A percentile compares a stretch with the other conserved stretches of the same genome.
phyloP scores from a whole-genome alignment of 2,329 filamentous ascomycete genomes.

The Ceratocystis papillata region DNA sequence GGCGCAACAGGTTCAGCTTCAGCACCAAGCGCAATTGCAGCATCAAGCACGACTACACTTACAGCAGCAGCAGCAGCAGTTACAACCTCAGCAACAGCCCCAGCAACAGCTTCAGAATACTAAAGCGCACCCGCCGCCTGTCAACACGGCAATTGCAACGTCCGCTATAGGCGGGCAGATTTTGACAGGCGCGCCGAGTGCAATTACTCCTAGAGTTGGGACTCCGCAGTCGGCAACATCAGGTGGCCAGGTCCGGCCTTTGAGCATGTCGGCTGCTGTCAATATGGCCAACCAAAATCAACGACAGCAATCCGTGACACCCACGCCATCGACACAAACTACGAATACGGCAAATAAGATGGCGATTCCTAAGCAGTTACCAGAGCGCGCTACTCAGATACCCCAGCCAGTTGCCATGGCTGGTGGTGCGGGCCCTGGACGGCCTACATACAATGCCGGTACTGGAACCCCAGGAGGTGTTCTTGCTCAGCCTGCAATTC shows the following conservation, averaged over 20 bases:
- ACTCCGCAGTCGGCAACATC: conserved; percentile 38
- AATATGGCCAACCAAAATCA: conserved; percentile 39
- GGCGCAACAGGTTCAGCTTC: conserved; percentile 26
- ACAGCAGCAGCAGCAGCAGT: conserved; percentile 6
- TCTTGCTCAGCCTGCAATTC: conserved; percentile 75
- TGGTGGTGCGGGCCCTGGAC: conserved; percentile 50
- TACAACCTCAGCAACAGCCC: conserved; percentile 26
- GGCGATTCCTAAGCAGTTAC: conserved; percentile 71
- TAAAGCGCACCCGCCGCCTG: conserved; percentile 36
- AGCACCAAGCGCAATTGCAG: conserved; percentile 26
- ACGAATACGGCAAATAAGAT: conserved; percentile 49
- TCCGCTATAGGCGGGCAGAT: conserved; percentile 34
- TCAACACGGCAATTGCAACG: conserved; percentile 39
- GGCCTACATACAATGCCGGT: conserved; percentile 77
- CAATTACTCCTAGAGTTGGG: conserved; percentile 38
- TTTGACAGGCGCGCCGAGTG: conserved; percentile 40
- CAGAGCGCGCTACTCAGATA: conserved; percentile 53
- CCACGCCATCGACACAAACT: conserved; percentile 34
- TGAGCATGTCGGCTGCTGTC: conserved; percentile 43
- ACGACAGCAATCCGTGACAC: conserved; percentile 27
- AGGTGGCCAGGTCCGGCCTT: conserved; percentile 34
- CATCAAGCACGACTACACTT: conserved; percentile 15
- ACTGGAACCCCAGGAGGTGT: conserved; percentile 67
- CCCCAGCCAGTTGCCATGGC: conserved; percentile 63
- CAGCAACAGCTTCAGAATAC: conserved; percentile 29